These are phyloP conservation scores for Hamigera avellanea DNA, from an alignment of 495 filamentous ascomycete species.

Conservation along the genomic window DNA sequence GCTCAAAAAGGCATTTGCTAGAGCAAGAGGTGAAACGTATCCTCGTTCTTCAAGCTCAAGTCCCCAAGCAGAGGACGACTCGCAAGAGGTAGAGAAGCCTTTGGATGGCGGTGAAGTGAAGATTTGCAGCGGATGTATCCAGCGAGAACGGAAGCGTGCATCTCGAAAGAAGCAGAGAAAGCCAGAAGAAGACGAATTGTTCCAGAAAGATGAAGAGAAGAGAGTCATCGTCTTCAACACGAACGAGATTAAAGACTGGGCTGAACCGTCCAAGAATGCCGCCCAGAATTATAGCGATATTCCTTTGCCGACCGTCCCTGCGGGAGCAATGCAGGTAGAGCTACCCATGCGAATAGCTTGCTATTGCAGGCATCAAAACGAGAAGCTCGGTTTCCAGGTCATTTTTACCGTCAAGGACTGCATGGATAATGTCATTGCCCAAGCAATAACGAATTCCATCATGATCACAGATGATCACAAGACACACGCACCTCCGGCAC, in stretches of 20 bases:
- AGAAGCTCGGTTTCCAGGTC: constrained; percentile 86
- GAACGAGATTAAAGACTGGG: constrained; percentile 81
- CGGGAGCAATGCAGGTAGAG: constrained; percentile 60
- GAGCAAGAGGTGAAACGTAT: constrained; percentile 41
- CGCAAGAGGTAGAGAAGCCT: constrained; percentile 51
- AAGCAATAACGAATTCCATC: constrained; percentile 74
- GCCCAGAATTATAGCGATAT: constrained; percentile 16
- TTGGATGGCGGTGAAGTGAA: constrained; percentile 74
- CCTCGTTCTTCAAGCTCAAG: constrained; percentile 15
- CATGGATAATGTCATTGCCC: constrained; percentile 59
- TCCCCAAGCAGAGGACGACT: constrained; percentile 20
- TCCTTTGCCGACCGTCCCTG: constrained; percentile 31
- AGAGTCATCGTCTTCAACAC: constrained; percentile 91
- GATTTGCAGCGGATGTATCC: constrained; percentile 76
- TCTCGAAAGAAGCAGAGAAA: constrained; percentile 83
- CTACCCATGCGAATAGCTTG: constrained; percentile 93
- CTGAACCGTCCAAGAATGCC: constrained; percentile 37
- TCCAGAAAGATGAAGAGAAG: constrained; percentile 62
- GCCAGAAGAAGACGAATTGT: constrained; percentile 69
- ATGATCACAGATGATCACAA: constrained; percentile 98
- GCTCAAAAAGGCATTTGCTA: constrained; percentile 49
- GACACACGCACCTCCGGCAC: constrained; percentile 45
- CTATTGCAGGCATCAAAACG: constrained; percentile 87
- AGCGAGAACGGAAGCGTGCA: constrained; percentile 76
- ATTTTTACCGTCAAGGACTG: constrained; percentile 89